Percentiles rank a stretch among this genome's conserved stretches.
phyloP scores from a whole-genome alignment of 2,329 filamentous ascomycete genomes.

The Metarhizium humberi region DNA sequence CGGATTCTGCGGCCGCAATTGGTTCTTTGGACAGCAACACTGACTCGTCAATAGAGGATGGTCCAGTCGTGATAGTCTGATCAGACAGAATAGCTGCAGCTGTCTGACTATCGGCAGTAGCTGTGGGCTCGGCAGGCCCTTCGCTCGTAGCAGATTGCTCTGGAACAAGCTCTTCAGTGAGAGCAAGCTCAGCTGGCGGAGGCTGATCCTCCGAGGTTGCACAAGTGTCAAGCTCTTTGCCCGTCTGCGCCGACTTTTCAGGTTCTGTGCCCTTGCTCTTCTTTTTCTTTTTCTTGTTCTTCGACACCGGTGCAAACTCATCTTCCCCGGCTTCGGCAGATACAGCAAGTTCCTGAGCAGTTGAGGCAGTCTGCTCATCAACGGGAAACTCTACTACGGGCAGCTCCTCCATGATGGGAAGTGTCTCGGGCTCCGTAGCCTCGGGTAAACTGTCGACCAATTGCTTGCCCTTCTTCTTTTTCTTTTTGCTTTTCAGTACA shows the following conservation, averaged over 20 bases:
- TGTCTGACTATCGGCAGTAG: too few species aligned
- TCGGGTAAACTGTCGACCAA: slow-evolving; percentile 1
- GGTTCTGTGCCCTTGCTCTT: slow-evolving; percentile 1
- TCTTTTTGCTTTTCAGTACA: slow-evolving; percentile 13
- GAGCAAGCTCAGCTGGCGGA: background rate
- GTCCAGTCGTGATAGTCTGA: too few species aligned
- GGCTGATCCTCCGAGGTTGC: background rate
- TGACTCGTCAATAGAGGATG: background rate
- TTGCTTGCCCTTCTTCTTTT: slow-evolving; percentile 16
- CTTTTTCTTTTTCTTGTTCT: slow-evolving; percentile 16
- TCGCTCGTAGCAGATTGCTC: background rate
- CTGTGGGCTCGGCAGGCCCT: too few species aligned
- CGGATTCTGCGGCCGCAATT: background rate
- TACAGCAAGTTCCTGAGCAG: slow-evolving; percentile 6
- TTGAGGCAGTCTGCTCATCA: slow-evolving; percentile 4
- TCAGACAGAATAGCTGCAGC: too few species aligned
- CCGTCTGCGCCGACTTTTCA: background rate
- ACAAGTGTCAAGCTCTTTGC: background rate
- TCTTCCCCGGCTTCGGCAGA: slow-evolving; percentile 3
- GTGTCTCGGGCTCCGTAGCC: too few species aligned
- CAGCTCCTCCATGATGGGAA: too few species aligned
- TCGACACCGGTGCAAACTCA: slow-evolving; percentile 6
- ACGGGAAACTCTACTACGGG: background rate
- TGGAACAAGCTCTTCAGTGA: background rate
- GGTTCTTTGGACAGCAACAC: background rate